A percentile compares a stretch with the other conserved stretches of the same genome.
Evolutionary conservation across 73 alveolate species (phyloP).

Genomic region (Symbiodinium natans): DNA sequence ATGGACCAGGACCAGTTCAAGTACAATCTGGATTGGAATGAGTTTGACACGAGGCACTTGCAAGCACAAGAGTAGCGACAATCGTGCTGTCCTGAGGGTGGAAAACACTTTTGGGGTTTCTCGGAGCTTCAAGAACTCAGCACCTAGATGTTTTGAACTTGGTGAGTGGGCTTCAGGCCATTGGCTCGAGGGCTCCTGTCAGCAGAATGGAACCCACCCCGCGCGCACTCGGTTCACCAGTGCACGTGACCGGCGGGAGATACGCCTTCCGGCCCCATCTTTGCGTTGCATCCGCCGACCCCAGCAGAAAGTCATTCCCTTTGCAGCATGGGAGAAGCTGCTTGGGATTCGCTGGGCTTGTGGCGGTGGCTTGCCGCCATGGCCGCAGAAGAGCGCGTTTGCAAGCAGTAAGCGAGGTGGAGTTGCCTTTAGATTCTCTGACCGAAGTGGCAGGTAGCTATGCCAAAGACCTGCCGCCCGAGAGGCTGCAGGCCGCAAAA

Average conservation of each 20-base stretch:
- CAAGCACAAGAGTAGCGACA: too few relatives aligned
- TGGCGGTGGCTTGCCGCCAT: neutral
- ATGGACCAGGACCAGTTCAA: too few relatives aligned
- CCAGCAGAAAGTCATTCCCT: neutral
- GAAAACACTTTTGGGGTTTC: too few relatives aligned
- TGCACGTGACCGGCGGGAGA: neutral
- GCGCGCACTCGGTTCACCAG: neutral
- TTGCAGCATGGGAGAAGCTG: neutral
- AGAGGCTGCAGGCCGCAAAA: slow-evolving; percentile 12
- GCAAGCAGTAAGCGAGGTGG: neutral
- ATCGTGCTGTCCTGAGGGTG: too few relatives aligned
- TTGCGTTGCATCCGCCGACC: neutral
- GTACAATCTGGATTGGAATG: too few relatives aligned
- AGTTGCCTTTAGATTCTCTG: neutral
- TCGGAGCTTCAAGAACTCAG: too few relatives aligned
- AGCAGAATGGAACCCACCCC: neutral
- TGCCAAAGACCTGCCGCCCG: slow-evolving; percentile 35
- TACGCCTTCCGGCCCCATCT: neutral
- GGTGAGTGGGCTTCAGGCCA: too few relatives aligned
- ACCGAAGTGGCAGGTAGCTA: slow-evolving; percentile 33
- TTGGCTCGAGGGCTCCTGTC: neutral
- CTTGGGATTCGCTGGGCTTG: neutral
- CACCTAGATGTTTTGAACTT: too few relatives aligned
- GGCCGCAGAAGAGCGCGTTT: neutral
- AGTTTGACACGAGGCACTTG: too few relatives aligned